Percentiles rank a stretch among this genome's conserved stretches.
Evolutionary conservation across 202 grass and related monocot species (phyloP).

Genomic region (Miscanthus sacchariflorus): DNA sequence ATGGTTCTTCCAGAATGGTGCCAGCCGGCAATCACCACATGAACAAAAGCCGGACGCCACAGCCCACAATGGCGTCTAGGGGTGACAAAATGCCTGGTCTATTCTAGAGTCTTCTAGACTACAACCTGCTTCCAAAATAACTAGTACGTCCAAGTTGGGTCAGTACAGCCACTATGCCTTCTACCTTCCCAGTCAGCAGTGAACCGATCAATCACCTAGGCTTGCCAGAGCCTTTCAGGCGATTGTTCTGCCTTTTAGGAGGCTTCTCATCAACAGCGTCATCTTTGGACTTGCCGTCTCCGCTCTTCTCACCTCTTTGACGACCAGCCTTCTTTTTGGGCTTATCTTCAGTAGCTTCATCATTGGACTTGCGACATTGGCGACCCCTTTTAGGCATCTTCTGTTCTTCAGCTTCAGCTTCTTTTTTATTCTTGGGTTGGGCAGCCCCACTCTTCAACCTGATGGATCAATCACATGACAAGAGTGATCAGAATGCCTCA

Average conservation of each 20-base stretch:
- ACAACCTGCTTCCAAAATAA: conserved; percentile 4
- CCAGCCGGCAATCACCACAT: not conserved
- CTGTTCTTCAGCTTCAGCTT: not conserved
- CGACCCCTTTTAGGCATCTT: not conserved
- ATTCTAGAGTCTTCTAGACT: not conserved
- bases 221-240: not conserved
- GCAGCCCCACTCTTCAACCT: conserved; percentile 9
- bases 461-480: not conserved
- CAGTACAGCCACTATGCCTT: not conserved
- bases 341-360: not conserved
- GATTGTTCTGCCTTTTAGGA: not conserved
- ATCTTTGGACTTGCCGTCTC: not conserved
- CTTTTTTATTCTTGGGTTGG: not conserved
- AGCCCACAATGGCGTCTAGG: not conserved
- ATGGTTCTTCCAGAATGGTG: not conserved
- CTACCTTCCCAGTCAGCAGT: not conserved
- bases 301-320: not conserved
- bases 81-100: not conserved
- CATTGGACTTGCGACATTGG: not conserved
- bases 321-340: not conserved
- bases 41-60: conserved; percentile 25
- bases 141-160: not conserved
- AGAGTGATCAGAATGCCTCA: not conserved
- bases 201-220: not conserved
- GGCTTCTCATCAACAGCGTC: not conserved